Conservation (phyloP, 1,284 basidiomycete species). For the Ganoderma lingzhi region DNA sequence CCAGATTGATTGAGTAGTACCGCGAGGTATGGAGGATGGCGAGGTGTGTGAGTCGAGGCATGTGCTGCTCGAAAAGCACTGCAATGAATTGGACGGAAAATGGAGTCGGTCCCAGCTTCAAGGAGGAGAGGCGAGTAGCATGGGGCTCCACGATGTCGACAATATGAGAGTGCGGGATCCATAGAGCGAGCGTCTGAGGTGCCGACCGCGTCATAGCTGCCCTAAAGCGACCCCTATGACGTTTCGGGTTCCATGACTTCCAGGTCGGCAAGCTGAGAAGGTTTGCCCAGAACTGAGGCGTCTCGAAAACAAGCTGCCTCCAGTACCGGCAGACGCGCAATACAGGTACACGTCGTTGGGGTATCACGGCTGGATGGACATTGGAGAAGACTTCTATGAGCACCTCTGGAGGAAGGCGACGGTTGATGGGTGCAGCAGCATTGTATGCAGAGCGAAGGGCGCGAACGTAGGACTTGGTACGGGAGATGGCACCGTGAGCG, state of each 20-base stretch:
- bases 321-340: slow-evolving; percentile 6
- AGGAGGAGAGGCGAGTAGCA: neutral
- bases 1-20: neutral
- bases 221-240: neutral
- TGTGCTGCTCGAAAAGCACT: neutral
- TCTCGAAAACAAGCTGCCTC: neutral
- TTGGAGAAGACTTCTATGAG: slow-evolving; percentile 11
- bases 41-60: neutral
- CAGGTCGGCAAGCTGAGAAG: neutral
- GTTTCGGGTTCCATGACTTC: too few relatives aligned
- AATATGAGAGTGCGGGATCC: neutral
- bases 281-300: slow-evolving; percentile 9
- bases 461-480: neutral
- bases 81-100: neutral
- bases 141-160: neutral
- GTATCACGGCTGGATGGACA: neutral
- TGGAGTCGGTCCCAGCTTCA: neutral
- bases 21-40: neutral
- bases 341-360: neutral
- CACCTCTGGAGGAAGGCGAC: slow-evolving; percentile 2
- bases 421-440: neutral
- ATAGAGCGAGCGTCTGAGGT: neutral
- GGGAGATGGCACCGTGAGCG: neutral
- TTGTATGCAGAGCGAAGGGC: slow-evolving; percentile 9
- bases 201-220: neutral